These are phyloP conservation scores for Penicillium corylophilum DNA, from an alignment of 2,329 filamentous ascomycete species.

Conservation along the genomic window DNA sequence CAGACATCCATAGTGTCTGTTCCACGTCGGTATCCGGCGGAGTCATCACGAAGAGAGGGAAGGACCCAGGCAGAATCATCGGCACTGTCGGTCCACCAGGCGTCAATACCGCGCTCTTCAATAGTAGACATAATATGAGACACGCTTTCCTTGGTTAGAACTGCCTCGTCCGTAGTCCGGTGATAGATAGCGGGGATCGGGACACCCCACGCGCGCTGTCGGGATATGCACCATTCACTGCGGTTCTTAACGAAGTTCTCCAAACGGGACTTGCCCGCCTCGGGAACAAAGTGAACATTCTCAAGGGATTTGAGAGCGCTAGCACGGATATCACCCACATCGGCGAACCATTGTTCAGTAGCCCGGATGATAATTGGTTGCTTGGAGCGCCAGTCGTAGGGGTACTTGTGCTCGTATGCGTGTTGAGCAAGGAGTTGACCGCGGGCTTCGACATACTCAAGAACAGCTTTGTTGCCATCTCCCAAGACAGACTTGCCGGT, in stretches of 20 bases:
- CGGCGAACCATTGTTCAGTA: slow-evolving; percentile 97
- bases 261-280: slow-evolving; percentile 69
- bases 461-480: slow-evolving; percentile 66
- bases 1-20: slow-evolving; percentile 98
- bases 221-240: slow-evolving; percentile 96
- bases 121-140: slow-evolving; percentile 81
- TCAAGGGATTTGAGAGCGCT: slow-evolving; percentile 69
- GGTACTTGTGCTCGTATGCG: slow-evolving; percentile 84
- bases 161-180: slow-evolving; percentile 63
- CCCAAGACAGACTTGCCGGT: slow-evolving; percentile 69
- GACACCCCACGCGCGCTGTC: slow-evolving; percentile 93
- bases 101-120: slow-evolving; percentile 74
- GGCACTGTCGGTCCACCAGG: slow-evolving; percentile 85
- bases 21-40: slow-evolving; percentile 65
- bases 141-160: slow-evolving; percentile 77
- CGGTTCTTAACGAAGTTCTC: slow-evolving; percentile 83
- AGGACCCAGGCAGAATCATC: slow-evolving; percentile 79
- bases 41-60: slow-evolving; percentile 54
- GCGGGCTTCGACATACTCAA: slow-evolving; percentile 65
- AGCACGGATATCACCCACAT: slow-evolving; percentile 79
- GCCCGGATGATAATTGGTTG: slow-evolving; percentile 85
- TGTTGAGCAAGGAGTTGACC: slow-evolving; percentile 66
- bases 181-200: slow-evolving; percentile 90
- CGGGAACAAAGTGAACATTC: slow-evolving; percentile 74
- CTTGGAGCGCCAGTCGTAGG: slow-evolving; percentile 97